Base-by-base conservation (phyloP, 116 monocot species). In the Dioscorea cayenensis region DNA sequence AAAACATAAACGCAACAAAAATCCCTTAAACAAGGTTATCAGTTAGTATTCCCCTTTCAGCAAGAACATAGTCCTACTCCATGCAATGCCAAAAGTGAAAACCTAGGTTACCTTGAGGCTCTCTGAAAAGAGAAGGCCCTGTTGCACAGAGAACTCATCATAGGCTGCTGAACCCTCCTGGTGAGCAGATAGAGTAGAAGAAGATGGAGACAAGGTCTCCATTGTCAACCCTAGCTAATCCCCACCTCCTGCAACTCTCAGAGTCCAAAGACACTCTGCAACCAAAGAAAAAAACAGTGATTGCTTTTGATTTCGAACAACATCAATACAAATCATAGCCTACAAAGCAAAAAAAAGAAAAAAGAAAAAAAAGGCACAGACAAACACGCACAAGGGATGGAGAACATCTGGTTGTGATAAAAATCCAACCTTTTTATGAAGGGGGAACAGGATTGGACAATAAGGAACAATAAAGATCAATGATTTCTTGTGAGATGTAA, bases 61-160 rank as follows among this genome's bases (percentile, higher is more conserved):
- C 43, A 43, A 43, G 43, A 43, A 43, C 43, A 43, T 43, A 12
- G 43, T 12, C 5, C 43, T 10, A 43, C 43, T 10, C 43, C 43
- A 43, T 43, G 1, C 43, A 43, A 10, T 43, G 43, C 11, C 11
- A 43, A 10, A 43, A 9, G 43, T 43, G 36, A 28, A 51, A 49
- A 16, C 64, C 29, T 36, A 19, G 36, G 60, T 16, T 82, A 87
- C 99, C 89, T 91, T 84, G 74, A 99, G 86, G 77, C 89, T 86
- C 48, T 94, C 91, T 4, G 84, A 89, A 81, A 99, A 90, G 66
- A 87, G 78, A 62, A 94, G 49, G 82, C 79, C 89, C 65, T 89
- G 82, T 60, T 84, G 82, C 87, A 87, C 79, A 12, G 88, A 86
- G 38, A 84, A 61, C 87, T 94, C 99, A 55, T 88, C 93, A 37